Evolutionary conservation across 306 rosid genomes (phyloP).

Genomic region (Echinosophora koreensis): DNA sequence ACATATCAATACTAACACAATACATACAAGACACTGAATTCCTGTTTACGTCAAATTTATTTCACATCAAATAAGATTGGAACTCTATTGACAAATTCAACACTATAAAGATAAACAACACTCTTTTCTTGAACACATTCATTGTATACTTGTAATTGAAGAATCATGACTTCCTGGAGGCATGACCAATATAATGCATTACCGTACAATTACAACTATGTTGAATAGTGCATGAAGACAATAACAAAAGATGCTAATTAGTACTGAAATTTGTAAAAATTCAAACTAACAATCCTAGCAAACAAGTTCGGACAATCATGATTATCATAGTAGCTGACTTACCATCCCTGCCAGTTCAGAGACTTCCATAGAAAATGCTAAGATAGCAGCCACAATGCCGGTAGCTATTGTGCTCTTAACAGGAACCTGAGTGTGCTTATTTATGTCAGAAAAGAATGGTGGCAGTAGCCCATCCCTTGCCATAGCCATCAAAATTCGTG

Average conservation of each 20-base stretch:
- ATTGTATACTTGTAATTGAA: background rate
- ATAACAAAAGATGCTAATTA: background rate
- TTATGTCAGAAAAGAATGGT: slow-evolving; percentile 54
- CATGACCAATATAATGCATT: background rate
- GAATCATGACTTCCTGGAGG: slow-evolving; percentile 15
- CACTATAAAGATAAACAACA: background rate
- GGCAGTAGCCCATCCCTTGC: slow-evolving; percentile 66
- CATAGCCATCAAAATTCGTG: slow-evolving; percentile 61
- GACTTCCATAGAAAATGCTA: slow-evolving; percentile 91
- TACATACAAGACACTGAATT: background rate
- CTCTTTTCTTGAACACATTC: background rate
- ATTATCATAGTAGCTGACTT: slow-evolving; percentile 45
- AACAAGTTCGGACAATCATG: slow-evolving; percentile 11
- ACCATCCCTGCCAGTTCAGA: slow-evolving; percentile 91
- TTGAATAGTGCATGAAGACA: background rate
- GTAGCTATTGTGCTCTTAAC: slow-evolving; percentile 67
- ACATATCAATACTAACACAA: slow-evolving; percentile 13
- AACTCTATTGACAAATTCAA: background rate
- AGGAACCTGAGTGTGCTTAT: slow-evolving; percentile 50
- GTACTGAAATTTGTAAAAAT: background rate
- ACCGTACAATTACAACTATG: background rate
- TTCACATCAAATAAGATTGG: slow-evolving; percentile 3
- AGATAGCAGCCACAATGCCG: slow-evolving; percentile 71
- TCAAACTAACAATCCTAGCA: slow-evolving; percentile 9
- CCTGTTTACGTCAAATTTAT: background rate